A percentile compares a stretch with the other conserved stretches of the same genome.
Evolutionary conservation across 2,329 filamentous ascomycete species (phyloP).

Genomic region (Davidsoniella neocaledoniae): DNA sequence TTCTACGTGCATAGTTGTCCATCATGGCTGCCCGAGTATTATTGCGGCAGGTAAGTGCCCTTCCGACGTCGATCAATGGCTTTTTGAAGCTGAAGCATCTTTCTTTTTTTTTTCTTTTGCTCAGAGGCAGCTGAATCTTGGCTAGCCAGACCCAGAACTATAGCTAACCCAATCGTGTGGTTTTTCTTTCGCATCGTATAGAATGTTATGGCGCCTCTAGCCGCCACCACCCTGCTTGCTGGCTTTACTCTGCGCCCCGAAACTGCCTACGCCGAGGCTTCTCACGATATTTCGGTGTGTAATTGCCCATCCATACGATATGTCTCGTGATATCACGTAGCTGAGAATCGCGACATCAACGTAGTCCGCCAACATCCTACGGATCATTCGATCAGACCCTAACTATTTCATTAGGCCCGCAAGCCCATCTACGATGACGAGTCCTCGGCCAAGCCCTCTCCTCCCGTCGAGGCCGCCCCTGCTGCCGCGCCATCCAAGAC

Average conservation of each 20-base stretch:
- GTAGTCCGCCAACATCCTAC: not conserved
- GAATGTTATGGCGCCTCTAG: conserved; percentile 37
- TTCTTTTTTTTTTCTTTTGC: not conserved
- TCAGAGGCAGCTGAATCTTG: not conserved
- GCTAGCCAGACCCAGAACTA: not conserved
- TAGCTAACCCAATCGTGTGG: not conserved
- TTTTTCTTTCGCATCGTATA: conserved; percentile 21
- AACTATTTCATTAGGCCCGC: conserved; percentile 15
- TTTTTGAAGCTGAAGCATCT: not conserved
- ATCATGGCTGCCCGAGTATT: conserved; percentile 45
- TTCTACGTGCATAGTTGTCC: conserved; percentile 15
- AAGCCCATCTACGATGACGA: conserved; percentile 69
- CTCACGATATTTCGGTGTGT: conserved; percentile 16
- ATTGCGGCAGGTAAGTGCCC: conserved; percentile 33
- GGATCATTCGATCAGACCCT: not conserved
- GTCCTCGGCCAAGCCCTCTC: conserved; percentile 14
- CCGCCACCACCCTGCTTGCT: conserved; percentile 33
- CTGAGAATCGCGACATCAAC: not conserved
- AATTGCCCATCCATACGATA: not conserved
- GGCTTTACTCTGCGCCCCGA: conserved; percentile 31
- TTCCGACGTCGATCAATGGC: not conserved
- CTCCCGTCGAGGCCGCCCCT: conserved; percentile 18
- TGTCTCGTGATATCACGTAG: not conserved
- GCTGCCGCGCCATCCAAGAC: conserved; percentile 18
- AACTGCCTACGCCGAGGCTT: conserved; percentile 34